phyloP scores from a whole-genome alignment of 129 eudicot species.

The Scalesia atractyloides region DNA sequence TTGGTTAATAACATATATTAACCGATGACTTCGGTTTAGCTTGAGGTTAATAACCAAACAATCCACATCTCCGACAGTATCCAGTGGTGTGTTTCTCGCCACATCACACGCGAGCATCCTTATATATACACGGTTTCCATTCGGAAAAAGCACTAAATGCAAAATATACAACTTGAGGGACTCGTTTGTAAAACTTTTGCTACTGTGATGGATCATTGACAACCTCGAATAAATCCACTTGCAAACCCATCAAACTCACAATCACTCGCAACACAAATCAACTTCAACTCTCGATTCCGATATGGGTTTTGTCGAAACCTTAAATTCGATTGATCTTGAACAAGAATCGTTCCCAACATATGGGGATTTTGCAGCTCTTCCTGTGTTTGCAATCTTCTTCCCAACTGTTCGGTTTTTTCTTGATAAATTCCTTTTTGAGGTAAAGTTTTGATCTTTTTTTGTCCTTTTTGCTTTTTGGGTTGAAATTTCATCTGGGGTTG shows the following conservation, averaged over 20 bases:
- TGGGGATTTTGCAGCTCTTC: conserved; percentile 66
- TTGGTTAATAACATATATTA: no score
- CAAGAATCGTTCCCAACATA: conserved; percentile 75
- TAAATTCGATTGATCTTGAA: conserved; percentile 54
- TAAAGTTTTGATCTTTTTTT: conserved; percentile 18
- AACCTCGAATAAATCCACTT: conserved; percentile 18
- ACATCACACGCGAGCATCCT: no score
- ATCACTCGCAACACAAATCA: background rate
- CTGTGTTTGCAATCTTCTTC: conserved; percentile 73
- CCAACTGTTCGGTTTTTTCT: conserved; percentile 75
- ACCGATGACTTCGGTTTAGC: no score
- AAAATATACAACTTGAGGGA: background rate
- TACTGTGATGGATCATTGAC: conserved; percentile 9
- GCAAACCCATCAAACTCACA: background rate
- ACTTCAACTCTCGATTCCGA: conserved; percentile 15
- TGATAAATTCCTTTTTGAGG: conserved; percentile 85
- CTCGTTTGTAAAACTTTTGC: background rate
- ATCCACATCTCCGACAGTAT: no score
- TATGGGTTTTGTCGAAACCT: conserved; percentile 16
- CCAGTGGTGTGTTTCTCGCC: no score
- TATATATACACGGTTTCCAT: no score
- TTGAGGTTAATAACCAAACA: no score
- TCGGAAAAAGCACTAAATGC: background rate
- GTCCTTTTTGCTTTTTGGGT: background rate
- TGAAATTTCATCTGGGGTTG: conserved; percentile 2